A percentile compares a stretch with the other conserved stretches of the same genome.
phyloP scores from a whole-genome alignment of 768 basidiomycete genomes.

The Mycena haematopus region DNA sequence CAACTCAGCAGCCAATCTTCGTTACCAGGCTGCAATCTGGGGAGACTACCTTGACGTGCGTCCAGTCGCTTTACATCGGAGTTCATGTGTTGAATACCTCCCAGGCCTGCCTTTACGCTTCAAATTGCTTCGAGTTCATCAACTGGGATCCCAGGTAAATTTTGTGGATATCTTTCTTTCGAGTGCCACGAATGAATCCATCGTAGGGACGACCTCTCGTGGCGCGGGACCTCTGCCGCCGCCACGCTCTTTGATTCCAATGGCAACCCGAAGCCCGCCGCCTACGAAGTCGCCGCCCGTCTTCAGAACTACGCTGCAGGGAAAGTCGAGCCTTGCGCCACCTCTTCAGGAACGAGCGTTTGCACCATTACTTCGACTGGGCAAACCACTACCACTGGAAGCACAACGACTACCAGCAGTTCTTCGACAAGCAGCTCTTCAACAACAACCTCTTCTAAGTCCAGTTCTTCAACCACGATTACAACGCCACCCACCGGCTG shows the following conservation, averaged over 20 bases:
- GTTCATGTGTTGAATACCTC: not conserved
- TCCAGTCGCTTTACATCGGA: not conserved
- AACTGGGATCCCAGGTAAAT: conserved; percentile 25
- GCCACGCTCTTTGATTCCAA: conserved; percentile 25
- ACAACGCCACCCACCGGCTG: conserved; percentile 7
- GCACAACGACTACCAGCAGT: not conserved
- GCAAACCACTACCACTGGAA: not conserved
- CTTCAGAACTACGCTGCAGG: conserved; percentile 21
- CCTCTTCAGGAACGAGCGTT: conserved; percentile 17
- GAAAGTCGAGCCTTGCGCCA: conserved; percentile 21
- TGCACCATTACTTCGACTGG: conserved; percentile 15
- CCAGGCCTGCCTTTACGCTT: conserved; percentile 25
- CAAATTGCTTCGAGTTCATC: conserved; percentile 28
- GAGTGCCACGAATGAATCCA: not conserved
- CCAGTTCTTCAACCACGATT: not conserved
- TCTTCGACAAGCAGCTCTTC: conserved; percentile 13
- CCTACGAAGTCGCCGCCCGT: conserved; percentile 27
- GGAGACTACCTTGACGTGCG: conserved; percentile 27
- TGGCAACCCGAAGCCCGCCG: conserved; percentile 25
- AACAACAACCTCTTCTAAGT: too few species aligned
- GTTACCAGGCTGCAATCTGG: conserved; percentile 28
- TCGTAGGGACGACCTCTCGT: conserved; percentile 25
- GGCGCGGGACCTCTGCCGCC: conserved; percentile 26
- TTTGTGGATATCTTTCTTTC: not conserved
- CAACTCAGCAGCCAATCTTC: conserved; percentile 8